Base-by-base conservation (phyloP, 2,329 filamentous ascomycete genomes). In the Fusarium begoniae region DNA sequence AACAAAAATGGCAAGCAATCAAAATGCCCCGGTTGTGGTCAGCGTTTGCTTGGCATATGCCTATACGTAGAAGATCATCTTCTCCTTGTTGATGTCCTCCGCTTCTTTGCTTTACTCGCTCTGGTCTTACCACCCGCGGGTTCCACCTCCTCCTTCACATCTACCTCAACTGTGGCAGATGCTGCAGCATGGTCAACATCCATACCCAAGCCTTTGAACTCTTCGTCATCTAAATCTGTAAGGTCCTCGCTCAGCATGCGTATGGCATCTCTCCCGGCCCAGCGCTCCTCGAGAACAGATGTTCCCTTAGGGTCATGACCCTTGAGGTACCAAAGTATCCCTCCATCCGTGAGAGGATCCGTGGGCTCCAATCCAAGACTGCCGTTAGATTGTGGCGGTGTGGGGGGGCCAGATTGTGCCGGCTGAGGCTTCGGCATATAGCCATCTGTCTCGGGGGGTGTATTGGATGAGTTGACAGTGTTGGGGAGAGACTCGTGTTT, bases 221-320 rank as follows among this genome's bases (percentile, higher is more conserved):
- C 94, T 58, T 97, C 95, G 74, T 98, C 95, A 77, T 97, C 95
- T 80, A 98, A 91, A 79, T 98, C 96, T 64, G 93, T 97, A 28
- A 98, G 87, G 76, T 96, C 94, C 82, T 98, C 95, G 77, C 94
- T 97, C 82, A 96, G 91, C 76, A 85, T 86, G 35, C 88, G 84
- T 41, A 87, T 83, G 2, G 93, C 90, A 63, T 95, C 93, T 40
- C 91, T 88, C 5, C 92, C 93, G 1, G 89, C 78, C 80, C 81
- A 82, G 59, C 90, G 88, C 82, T 96, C 93, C 73, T 92, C 92
- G 63, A 93, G 86, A 15, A 96, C 90, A 2, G 92, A 96, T 0
- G 94, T 97, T 64, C 95, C 96, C 60, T 90, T 62, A 3, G 93
- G 92, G 58, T 96, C 90, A 79, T 97, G 97, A 14, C 90, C 88